Conservation (phyloP, 2,329 filamentous ascomycete genomes). For the Ophiostoma angusticollis region DNA sequence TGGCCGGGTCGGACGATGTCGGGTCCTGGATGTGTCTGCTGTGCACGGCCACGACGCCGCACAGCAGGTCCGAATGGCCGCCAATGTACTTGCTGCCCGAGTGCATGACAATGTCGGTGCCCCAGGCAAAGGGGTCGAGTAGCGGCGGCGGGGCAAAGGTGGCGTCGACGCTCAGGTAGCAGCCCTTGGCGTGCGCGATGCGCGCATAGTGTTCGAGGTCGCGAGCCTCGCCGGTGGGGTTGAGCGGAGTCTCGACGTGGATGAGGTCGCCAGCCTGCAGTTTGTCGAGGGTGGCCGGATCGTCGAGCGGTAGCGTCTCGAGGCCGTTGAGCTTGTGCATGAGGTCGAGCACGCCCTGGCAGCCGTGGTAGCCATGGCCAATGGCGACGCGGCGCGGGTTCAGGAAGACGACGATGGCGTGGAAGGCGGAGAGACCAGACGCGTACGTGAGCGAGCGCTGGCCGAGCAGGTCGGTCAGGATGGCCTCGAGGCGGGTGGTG, state of each 20-base stretch:
- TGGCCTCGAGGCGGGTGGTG: conserved; percentile 69
- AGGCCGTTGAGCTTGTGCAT: conserved; percentile 65
- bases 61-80: conserved; percentile 87
- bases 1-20: conserved; percentile 19
- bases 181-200: conserved; percentile 59
- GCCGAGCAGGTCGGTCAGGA: conserved; percentile 61
- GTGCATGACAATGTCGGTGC: conserved; percentile 83
- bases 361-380: conserved; percentile 81
- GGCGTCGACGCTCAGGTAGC: conserved; percentile 70
- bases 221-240: conserved; percentile 74
- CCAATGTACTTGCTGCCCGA: conserved; percentile 93
- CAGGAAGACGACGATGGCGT: conserved; percentile 71
- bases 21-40: conserved; percentile 19
- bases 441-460: conserved; percentile 64
- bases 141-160: conserved; percentile 89
- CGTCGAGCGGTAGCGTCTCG: conserved; percentile 57
- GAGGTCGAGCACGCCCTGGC: conserved; percentile 69
- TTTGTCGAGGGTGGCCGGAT: conserved; percentile 30
- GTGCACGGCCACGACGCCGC: conserved; percentile 63
- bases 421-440: conserved; percentile 78
- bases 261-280: conserved; percentile 70
- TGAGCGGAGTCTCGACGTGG: conserved; percentile 86
- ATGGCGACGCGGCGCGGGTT: conserved; percentile 76
- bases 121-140: conserved; percentile 70
- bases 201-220: conserved; percentile 59